These are phyloP conservation scores for Linum usitatissimum DNA, from an alignment of 345 rosid genomes.

Conservation along the genomic window DNA sequence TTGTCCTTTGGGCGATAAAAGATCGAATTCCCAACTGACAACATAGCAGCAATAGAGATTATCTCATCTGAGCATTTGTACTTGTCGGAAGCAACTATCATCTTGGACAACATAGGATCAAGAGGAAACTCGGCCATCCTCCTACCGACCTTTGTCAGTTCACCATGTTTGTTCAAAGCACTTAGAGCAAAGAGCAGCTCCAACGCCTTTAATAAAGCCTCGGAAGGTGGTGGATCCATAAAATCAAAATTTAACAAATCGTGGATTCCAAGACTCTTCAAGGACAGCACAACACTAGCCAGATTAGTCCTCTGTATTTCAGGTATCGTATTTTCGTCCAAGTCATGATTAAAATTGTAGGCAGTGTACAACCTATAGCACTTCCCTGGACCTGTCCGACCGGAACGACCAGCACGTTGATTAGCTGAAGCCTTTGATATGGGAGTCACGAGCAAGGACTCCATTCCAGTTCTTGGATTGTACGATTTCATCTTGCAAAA, in stretches of 20 bases:
- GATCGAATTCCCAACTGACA: slow-evolving; percentile 85
- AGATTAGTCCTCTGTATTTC: slow-evolving; percentile 94
- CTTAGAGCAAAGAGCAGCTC: slow-evolving; percentile 79
- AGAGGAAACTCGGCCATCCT: slow-evolving; percentile 97
- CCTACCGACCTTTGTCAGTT: slow-evolving; percentile 88
- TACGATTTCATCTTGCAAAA: slow-evolving; percentile 92
- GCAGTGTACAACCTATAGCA: slow-evolving; percentile 85
- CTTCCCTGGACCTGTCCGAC: slow-evolving; percentile 93
- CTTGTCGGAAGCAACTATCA: slow-evolving; percentile 88
- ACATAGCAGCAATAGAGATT: slow-evolving; percentile 85
- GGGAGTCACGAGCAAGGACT: slow-evolving; percentile 77
- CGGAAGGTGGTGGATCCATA: slow-evolving; percentile 98
- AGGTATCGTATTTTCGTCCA: slow-evolving; percentile 86
- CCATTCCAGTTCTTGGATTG: slow-evolving; percentile 98
- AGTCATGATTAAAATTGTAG: slow-evolving; percentile 65
- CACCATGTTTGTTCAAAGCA: slow-evolving; percentile 86
- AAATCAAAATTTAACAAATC: slow-evolving; percentile 87
- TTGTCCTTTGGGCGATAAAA: slow-evolving; percentile 97
- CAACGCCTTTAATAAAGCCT: slow-evolving; percentile 79
- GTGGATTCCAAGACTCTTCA: slow-evolving; percentile 97
- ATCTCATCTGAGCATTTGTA: slow-evolving; percentile 86
- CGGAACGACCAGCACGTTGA: slow-evolving; percentile 95
- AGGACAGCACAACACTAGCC: slow-evolving; percentile 81
- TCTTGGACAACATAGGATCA: slow-evolving; percentile 87
- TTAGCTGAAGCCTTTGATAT: slow-evolving; percentile 93